Evolutionary conservation across 805 yeast species (phyloP).

Genomic region (Isabelozyma rhagii): DNA sequence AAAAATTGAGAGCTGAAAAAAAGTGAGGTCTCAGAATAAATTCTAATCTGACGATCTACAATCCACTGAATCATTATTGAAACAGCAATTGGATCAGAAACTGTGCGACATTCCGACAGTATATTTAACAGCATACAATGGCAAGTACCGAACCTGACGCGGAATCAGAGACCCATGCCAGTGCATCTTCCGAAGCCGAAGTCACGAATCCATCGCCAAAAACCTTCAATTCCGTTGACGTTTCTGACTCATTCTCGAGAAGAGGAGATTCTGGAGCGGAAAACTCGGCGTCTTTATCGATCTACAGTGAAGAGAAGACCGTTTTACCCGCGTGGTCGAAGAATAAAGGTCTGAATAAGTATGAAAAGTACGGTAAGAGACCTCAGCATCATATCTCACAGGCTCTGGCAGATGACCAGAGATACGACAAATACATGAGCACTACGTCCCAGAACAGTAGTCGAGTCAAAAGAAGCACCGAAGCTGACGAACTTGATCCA

Average conservation of each 20-base stretch:
- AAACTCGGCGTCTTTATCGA: constrained; percentile 13
- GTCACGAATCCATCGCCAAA: neutral
- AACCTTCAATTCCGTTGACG: constrained; percentile 1
- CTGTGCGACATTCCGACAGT: no score
- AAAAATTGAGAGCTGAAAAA: neutral
- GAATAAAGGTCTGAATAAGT: constrained; percentile 23
- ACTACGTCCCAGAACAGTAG: neutral
- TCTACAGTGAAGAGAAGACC: constrained; percentile 21
- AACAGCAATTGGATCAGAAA: no score
- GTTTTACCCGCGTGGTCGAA: constrained; percentile 41
- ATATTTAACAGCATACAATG: no score
- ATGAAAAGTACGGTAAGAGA: constrained; percentile 38
- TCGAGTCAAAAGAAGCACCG: constrained; percentile 4
- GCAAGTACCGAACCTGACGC: no score
- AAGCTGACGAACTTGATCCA: neutral
- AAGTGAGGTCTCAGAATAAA: no score
- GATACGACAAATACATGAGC: constrained; percentile 14
- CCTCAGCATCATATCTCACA: neutral
- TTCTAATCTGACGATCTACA: no score
- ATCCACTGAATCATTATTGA: no score
- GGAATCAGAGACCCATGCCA: no score
- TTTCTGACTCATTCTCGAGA: constrained; percentile 21
- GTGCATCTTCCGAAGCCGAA: neutral
- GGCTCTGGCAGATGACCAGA: constrained; percentile 4
- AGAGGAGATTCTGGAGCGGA: constrained; percentile 9